Evolutionary conservation across 768 basidiomycete genomes (phyloP).

Genomic region (Leccinellum albellum): DNA sequence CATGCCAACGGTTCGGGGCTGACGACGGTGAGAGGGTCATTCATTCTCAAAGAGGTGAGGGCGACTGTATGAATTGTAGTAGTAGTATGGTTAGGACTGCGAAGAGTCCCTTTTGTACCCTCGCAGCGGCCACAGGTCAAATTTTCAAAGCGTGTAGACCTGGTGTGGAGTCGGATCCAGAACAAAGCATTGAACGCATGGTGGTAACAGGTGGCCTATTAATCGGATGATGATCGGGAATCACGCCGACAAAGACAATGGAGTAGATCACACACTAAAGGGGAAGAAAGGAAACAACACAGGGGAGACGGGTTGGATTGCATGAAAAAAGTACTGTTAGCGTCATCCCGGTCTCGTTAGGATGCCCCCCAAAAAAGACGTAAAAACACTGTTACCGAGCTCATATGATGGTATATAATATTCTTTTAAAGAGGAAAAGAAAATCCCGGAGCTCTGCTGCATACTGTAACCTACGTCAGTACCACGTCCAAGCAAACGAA

Average conservation of each 20-base stretch:
- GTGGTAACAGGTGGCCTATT: not conserved
- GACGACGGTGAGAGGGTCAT: not conserved
- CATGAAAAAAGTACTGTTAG: no score
- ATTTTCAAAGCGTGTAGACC: not conserved
- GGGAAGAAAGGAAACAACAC: not conserved
- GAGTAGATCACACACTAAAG: no score
- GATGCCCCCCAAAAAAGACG: not conserved
- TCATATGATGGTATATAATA: no score
- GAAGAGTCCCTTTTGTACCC: not conserved
- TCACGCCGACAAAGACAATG: not conserved
- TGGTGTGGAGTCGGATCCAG: not conserved
- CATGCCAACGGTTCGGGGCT: not conserved
- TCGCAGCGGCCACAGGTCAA: not conserved
- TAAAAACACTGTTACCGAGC: constrained; percentile 3
- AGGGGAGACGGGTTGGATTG: no score
- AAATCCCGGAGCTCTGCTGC: constrained; percentile 22
- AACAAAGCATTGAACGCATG: not conserved
- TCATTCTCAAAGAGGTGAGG: not conserved
- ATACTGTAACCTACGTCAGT: constrained; percentile 13
- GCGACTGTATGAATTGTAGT: not conserved
- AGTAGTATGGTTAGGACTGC: not conserved
- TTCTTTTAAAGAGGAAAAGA: not conserved
- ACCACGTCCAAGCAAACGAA: not conserved
- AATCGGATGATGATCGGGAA: not conserved
- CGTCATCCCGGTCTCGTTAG: not conserved